Conservation (phyloP, 208 protist species). For the Trypanosoma cruzi region DNA sequence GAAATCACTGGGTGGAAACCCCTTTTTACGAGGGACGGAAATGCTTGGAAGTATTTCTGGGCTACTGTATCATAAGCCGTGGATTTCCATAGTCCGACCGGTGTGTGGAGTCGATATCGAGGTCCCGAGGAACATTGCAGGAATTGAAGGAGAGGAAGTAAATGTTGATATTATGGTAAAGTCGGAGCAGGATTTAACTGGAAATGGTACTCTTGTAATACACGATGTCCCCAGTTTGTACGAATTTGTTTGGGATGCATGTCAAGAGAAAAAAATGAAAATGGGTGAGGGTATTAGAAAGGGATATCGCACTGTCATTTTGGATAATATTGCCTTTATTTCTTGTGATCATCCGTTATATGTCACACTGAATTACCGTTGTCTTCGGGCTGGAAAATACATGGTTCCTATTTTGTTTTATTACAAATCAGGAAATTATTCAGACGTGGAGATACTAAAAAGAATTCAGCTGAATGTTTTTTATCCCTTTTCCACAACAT, state of each 20-base stretch:
- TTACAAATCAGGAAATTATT: constrained; percentile 18
- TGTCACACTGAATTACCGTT: constrained; percentile 21
- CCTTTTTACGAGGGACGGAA: not conserved
- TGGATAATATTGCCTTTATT: constrained; percentile 40
- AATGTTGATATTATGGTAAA: constrained; percentile 37
- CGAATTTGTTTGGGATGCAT: constrained; percentile 14
- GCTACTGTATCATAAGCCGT: constrained; percentile 18
- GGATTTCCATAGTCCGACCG: constrained; percentile 37
- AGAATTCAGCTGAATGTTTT: constrained; percentile 24
- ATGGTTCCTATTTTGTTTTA: constrained; percentile 24
- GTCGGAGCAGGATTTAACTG: constrained; percentile 25
- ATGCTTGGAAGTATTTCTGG: constrained; percentile 1
- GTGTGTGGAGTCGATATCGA: constrained; percentile 37
- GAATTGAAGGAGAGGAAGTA: constrained; percentile 59
- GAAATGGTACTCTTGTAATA: constrained; percentile 38
- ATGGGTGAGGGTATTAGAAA: constrained; percentile 5
- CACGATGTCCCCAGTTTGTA: constrained; percentile 30
- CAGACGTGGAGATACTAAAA: constrained; percentile 20
- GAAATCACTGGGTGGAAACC: constrained; percentile 12
- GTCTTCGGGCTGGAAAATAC: constrained; percentile 27
- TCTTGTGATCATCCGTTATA: constrained; percentile 15
- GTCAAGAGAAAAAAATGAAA: constrained; percentile 1
- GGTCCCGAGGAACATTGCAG: constrained; percentile 37
- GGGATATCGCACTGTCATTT: constrained; percentile 16
- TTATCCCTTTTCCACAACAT: constrained; percentile 23